Conservation (phyloP, 2,329 filamentous ascomycete species). For the Fusarium mundagurra region DNA sequence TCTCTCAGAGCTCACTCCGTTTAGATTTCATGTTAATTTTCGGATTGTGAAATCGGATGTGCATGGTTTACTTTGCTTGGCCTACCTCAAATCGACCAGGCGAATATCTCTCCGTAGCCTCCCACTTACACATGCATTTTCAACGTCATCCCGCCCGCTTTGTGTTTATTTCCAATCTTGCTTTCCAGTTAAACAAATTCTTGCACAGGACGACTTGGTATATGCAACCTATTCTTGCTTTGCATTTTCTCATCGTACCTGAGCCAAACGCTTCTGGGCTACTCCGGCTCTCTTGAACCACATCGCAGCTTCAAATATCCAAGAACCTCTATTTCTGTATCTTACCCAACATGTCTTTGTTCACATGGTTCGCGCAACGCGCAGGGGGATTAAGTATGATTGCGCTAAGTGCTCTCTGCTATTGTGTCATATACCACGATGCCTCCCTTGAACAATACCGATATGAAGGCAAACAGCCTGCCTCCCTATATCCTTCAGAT, state of each 20-base stretch:
- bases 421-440: constrained; percentile 65
- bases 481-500: constrained; percentile 44
- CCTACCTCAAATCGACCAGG: not conserved
- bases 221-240: not conserved
- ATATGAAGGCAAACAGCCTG: constrained; percentile 55
- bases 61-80: not conserved
- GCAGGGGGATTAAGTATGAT: constrained; percentile 66
- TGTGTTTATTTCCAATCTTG: not conserved
- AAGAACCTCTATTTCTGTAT: not conserved
- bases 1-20: not conserved
- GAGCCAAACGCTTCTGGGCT: not conserved
- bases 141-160: not conserved
- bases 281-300: not conserved
- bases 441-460: constrained; percentile 54
- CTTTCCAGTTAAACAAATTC: not conserved
- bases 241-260: not conserved
- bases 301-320: not conserved
- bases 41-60: not conserved
- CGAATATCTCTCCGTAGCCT: not conserved
- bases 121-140: constrained; percentile 1
- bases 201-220: not conserved
- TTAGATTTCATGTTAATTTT: not conserved
- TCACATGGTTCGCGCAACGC: constrained; percentile 64
- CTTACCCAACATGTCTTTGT: constrained; percentile 58
- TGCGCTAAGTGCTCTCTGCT: constrained; percentile 58